Conservation (phyloP, 2,329 filamentous ascomycete genomes). For the Neopestalotiopsis rosae region DNA sequence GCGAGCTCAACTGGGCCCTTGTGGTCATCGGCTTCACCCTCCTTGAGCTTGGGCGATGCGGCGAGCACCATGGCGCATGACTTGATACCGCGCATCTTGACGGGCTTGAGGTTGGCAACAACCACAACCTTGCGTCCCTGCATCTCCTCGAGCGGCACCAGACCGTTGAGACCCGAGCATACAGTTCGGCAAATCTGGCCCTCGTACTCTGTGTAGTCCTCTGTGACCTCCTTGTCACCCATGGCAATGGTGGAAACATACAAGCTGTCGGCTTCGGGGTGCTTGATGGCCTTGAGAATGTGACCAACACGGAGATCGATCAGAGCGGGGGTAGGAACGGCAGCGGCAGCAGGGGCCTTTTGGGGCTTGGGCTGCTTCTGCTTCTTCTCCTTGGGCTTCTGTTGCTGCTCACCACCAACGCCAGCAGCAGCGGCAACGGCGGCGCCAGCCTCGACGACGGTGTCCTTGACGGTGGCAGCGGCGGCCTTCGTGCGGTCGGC, state of each 20-base stretch:
- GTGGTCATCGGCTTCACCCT: constrained; percentile 85
- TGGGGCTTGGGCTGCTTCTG: constrained; percentile 81
- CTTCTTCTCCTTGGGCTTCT: constrained; percentile 79
- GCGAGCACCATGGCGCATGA: constrained; percentile 87
- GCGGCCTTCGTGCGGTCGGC: constrained; percentile 67
- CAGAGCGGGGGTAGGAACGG: constrained; percentile 79
- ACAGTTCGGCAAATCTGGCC: constrained; percentile 93
- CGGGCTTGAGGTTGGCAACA: constrained; percentile 97
- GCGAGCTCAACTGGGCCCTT: constrained; percentile 93
- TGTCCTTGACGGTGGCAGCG: constrained; percentile 58
- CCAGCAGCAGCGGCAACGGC: constrained; percentile 38
- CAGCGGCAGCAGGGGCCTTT: constrained; percentile 70
- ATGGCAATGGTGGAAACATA: constrained; percentile 96
- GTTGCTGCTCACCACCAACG: constrained; percentile 35
- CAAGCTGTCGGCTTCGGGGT: constrained; percentile 95
- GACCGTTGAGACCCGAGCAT: constrained; percentile 93
- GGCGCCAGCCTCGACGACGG: constrained; percentile 20
- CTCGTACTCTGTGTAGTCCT: constrained; percentile 91
- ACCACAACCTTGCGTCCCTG: constrained; percentile 94
- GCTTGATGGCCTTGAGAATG: constrained; percentile 93
- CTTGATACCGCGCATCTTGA: constrained; percentile 93
- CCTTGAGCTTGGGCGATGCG: constrained; percentile 81
- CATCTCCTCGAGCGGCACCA: constrained; percentile 94
- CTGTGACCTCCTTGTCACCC: constrained; percentile 82
- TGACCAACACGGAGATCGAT: constrained; percentile 97